Evolutionary conservation across 2,329 filamentous ascomycete genomes (phyloP).

Genomic region (Epichloe hybrida): DNA sequence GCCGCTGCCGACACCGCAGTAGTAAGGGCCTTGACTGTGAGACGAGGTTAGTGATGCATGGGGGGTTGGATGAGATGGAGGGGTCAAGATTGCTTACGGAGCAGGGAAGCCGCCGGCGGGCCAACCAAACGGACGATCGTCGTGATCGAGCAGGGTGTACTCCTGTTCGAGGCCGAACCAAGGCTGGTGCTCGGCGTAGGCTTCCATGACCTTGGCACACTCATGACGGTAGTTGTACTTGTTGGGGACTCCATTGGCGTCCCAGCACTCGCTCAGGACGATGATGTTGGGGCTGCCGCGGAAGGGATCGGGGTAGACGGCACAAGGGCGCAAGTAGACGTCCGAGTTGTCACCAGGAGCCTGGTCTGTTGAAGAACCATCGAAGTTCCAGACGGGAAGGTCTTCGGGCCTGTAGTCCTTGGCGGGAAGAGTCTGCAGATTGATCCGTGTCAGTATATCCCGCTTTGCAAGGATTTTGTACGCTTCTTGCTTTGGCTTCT

Average conservation of each 20-base stretch:
- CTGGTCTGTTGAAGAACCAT: constrained; percentile 80
- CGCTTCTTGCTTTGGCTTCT: too few relatives aligned
- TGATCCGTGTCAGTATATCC: background rate
- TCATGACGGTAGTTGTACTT: constrained; percentile 98
- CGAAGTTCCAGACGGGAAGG: constrained; percentile 43
- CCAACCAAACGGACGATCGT: constrained; percentile 76
- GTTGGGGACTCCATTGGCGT: constrained; percentile 87
- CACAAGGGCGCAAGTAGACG: constrained; percentile 85
- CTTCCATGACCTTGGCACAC: constrained; percentile 77
- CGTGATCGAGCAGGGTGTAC: constrained; percentile 67
- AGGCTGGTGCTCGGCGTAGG: constrained; percentile 67
- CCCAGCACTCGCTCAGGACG: constrained; percentile 90
- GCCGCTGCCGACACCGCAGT: constrained; percentile 87
- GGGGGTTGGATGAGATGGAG: too few relatives aligned
- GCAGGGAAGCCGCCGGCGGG: constrained; percentile 66
- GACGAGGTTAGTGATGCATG: constrained; percentile 7
- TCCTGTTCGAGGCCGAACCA: constrained; percentile 99
- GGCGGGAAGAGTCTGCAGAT: constrained; percentile 33
- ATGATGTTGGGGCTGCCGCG: constrained; percentile 81
- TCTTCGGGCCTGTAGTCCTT: constrained; percentile 37
- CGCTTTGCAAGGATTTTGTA: background rate
- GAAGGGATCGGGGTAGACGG: constrained; percentile 87
- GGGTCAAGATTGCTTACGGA: constrained; percentile 29
- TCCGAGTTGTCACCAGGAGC: constrained; percentile 93
- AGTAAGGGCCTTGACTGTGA: constrained; percentile 28